Base-by-base conservation (phyloP, 1,284 basidiomycete genomes). In the Rhodotorula sp. region DNA sequence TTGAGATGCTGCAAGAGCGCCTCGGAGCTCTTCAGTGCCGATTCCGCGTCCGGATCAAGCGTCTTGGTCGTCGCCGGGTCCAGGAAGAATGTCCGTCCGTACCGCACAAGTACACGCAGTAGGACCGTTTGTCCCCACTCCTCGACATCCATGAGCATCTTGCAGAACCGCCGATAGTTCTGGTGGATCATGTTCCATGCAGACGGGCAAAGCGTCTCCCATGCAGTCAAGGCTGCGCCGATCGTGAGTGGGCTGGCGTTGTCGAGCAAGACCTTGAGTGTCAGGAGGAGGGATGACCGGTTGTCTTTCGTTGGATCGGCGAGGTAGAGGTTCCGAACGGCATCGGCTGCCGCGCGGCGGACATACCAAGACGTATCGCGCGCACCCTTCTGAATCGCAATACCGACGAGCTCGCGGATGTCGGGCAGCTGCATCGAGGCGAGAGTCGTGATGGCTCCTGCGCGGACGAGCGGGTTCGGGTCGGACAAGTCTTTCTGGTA, bases 401-500 rank as follows among this genome's bases (percentile, higher is more conserved):
- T 71, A n/a, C 77, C 74, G 39, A 79, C 76, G 27, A 79, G 67
- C 20, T 75, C 73, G 55, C 75, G 74, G 32, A 79, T 77, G 60
- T 75, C 74, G 39, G 74, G 72, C 30, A 78, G 61, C 20, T 62
- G 62, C 77, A 79, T 78, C 11, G 70, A 64, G 19, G 70, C 59
- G 11, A 79, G 71, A 6, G 77, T 78, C n/a, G 72, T 70, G 71
- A 79, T 71, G 22, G 78, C 77, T 6, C 77, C 68, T 0, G 77
- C 77, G n/a, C 81, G 79, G n/a, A 82, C 79, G 75, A 98, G 86
- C 0, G 96, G 95, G 70, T 90, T 96, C 13, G 88, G 84, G 78
- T 99, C 95, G 2, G 89, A 88, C 27, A 99, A 84, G 81, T 99
- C 96, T 80, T 94, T 93, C 81, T 99, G 96, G 79, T 98, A 98